These are phyloP conservation scores for Russula ochroleuca DNA, from an alignment of 768 basidiomycete genomes.

Conservation along the genomic window DNA sequence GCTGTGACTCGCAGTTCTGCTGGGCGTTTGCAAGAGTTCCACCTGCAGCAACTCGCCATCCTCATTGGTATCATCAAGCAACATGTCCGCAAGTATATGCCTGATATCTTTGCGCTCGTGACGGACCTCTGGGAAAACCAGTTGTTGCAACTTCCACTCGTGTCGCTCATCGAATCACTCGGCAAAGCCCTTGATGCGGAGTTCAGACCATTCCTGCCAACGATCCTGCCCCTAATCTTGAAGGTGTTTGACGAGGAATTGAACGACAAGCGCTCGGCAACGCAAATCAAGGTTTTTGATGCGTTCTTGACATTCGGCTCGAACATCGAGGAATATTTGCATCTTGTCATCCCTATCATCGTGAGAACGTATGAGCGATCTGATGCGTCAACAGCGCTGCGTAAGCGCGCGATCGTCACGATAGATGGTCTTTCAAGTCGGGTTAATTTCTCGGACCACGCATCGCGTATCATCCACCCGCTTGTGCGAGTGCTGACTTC, in stretches of 20 bases:
- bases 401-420: conserved; percentile 86
- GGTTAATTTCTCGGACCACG: conserved; percentile 97
- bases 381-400: conserved; percentile 66
- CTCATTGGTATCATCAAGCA: conserved; percentile 96
- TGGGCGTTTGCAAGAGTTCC: conserved; percentile 84
- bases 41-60: conserved; percentile 92
- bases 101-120: conserved; percentile 78
- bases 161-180: conserved; percentile 86
- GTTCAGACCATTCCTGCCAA: conserved; percentile 93
- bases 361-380: conserved; percentile 84
- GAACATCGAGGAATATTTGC: conserved; percentile 96
- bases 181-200: conserved; percentile 94
- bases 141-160: conserved; percentile 83
- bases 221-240: conserved; percentile 81
- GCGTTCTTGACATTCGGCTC: conserved; percentile 93
- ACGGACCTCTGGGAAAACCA: conserved; percentile 87
- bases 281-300: conserved; percentile 89
- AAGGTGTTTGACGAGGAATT: conserved; percentile 89
- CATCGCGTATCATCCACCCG: conserved; percentile 94
- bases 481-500: conserved; percentile 79
- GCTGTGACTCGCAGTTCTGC: conserved; percentile 78
- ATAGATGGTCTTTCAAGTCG: conserved; percentile 86
- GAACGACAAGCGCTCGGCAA: conserved; percentile 69
- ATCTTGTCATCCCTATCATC: conserved; percentile 93
- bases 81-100: conserved; percentile 89